These are phyloP conservation scores for Pestalotiopsis sp. DNA, from an alignment of 2,329 filamentous ascomycete species.

Conservation along the genomic window DNA sequence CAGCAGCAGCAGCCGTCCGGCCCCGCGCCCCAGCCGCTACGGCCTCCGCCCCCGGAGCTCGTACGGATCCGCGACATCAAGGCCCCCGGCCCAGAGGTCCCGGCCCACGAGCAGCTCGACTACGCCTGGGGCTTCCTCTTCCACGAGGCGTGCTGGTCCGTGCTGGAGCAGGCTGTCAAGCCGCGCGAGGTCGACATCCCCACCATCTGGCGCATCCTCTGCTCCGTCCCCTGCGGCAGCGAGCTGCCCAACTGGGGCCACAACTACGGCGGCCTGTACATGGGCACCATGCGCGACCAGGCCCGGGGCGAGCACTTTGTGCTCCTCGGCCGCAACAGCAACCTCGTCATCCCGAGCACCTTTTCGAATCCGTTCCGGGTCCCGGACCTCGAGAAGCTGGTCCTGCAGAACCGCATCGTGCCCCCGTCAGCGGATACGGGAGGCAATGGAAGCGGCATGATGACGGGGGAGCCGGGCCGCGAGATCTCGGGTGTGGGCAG, in stretches of 20 bases:
- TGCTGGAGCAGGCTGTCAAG: conserved; percentile 25
- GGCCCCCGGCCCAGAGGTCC: conserved; percentile 17
- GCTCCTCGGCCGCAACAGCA: conserved; percentile 17
- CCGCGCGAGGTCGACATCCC: conserved; percentile 23
- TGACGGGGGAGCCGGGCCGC: background rate
- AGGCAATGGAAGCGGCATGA: no score
- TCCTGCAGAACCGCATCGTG: conserved; percentile 17
- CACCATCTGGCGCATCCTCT: conserved; percentile 26
- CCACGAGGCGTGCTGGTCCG: conserved; percentile 28
- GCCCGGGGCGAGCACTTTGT: conserved; percentile 17
- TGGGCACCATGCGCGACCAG: conserved; percentile 15
- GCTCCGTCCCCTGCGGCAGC: conserved; percentile 24
- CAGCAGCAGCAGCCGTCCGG: background rate
- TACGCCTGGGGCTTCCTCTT: conserved; percentile 29
- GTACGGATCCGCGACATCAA: conserved; percentile 22
- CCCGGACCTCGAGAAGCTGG: conserved; percentile 20
- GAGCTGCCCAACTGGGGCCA: conserved; percentile 28
- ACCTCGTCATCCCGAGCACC: conserved; percentile 25
- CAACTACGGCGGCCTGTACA: conserved; percentile 27
- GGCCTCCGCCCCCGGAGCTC: conserved; percentile 12
- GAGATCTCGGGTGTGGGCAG: background rate
- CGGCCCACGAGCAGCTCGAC: conserved; percentile 15
- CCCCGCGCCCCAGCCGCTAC: background rate
- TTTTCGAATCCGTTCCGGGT: conserved; percentile 25
- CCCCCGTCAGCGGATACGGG: no score